Evolutionary conservation across 805 yeast genomes (phyloP), one percentile per base, ranked within the genome.

Genomic region (Candida peoriensis): DNA sequence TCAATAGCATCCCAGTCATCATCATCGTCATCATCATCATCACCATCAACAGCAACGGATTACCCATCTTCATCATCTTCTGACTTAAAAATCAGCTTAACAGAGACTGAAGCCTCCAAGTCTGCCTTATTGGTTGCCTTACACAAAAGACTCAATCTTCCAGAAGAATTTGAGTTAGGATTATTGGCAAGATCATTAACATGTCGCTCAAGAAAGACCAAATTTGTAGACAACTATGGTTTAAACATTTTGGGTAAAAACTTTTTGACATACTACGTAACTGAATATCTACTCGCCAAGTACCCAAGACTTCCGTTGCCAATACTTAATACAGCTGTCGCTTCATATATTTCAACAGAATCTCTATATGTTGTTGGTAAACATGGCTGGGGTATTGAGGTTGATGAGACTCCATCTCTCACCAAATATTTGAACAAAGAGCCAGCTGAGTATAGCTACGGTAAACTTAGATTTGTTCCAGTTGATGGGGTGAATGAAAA

Each of bases 261-360:
- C 40, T 63, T 93, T 32, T 63, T 93, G 41, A 74, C 80, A 10
- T 86, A 78, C 58, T 81, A 85, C 51, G 81, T 78, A 4, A 70
- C 83, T 15, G 95, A 87, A 57, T 64, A 82, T 47, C 65, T 90
- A 39, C 63, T 87, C 48, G 60, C 78, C 33, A 76, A 73, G 45
- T 88, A 88, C 57, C 99, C 99, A 35, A 76, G 99, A 56, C 69
- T 93, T 33, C 98, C 99, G 13, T 71, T 81, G 42, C 72, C 77
- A 8, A 81, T 89, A 19, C 72, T 87, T 37, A 76, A 79, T 48
- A 76, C 79, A 6, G 85, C 95, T 1, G 78, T 83, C 8, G 81
- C 84, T 46, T 72, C 93, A 1, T 84, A 78, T 54, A 71, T 83
- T 53, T 84, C 90, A 4, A 72, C 76, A 23, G 72, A 68, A 12